These are phyloP conservation scores for Alternaria brassicae DNA, from an alignment of 2,329 filamentous ascomycete species.

Conservation along the genomic window DNA sequence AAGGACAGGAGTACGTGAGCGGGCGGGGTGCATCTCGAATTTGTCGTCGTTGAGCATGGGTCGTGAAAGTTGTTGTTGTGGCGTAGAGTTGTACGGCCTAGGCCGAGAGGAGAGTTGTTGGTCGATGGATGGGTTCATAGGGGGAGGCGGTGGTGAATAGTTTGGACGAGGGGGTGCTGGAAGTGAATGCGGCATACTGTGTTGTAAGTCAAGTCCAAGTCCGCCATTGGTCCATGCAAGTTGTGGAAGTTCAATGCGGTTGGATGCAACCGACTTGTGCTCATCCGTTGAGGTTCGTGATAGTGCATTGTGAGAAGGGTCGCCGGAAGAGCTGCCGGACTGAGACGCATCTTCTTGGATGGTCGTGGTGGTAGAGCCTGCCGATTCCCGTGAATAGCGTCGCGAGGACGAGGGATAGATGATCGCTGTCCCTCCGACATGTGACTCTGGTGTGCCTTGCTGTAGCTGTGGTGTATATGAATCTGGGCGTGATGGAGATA, in stretches of 20 bases:
- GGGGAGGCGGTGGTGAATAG: slow-evolving; percentile 57
- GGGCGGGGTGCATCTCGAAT: slow-evolving; percentile 34
- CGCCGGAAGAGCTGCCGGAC: slow-evolving; percentile 42
- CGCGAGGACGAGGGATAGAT: slow-evolving; percentile 46
- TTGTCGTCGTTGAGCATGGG: slow-evolving; percentile 21
- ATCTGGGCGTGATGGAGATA: slow-evolving; percentile 20
- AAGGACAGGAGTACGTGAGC: slow-evolving; percentile 30
- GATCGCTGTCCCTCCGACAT: slow-evolving; percentile 46
- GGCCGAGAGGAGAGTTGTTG: slow-evolving; percentile 15
- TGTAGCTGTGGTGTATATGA: slow-evolving; percentile 29
- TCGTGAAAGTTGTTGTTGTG: slow-evolving; percentile 19
- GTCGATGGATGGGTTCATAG: slow-evolving; percentile 26
- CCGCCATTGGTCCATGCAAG: slow-evolving; percentile 48
- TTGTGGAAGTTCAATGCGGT: slow-evolving; percentile 45
- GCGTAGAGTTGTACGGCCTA: slow-evolving; percentile 20
- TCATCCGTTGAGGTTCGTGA: slow-evolving; percentile 48
- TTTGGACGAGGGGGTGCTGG: slow-evolving; percentile 52
- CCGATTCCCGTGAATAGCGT: slow-evolving; percentile 45
- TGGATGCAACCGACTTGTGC: slow-evolving; percentile 32
- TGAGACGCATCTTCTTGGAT: slow-evolving; percentile 44
- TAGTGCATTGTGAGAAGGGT: slow-evolving; percentile 39
- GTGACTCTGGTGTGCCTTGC: slow-evolving; percentile 34
- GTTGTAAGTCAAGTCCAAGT: slow-evolving; percentile 56
- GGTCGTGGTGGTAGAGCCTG: slow-evolving; percentile 41
- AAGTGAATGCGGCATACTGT: slow-evolving; percentile 35